These are phyloP conservation scores for Lasiodiplodia gonubiensis DNA, from an alignment of 2,329 filamentous ascomycete species.

Conservation along the genomic window DNA sequence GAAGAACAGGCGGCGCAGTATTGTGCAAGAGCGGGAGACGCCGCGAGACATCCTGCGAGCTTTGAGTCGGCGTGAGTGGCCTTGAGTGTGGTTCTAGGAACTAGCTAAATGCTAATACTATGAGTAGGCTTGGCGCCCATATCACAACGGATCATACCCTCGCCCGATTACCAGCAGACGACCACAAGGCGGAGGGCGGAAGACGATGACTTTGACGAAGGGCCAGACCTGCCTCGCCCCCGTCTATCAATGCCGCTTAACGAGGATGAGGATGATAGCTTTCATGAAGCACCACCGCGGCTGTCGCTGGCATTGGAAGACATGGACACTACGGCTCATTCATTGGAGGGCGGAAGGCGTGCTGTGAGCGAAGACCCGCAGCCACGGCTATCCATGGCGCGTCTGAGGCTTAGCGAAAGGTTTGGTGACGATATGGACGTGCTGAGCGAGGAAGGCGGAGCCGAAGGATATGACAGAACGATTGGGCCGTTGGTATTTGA, in stretches of 20 bases:
- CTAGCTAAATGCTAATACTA: constrained; percentile 39
- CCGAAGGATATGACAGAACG: constrained; percentile 47
- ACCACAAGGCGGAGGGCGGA: constrained; percentile 39
- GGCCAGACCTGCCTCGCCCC: constrained; percentile 50
- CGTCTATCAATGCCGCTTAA: constrained; percentile 51
- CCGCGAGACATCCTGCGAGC: constrained; percentile 61
- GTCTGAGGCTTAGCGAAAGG: constrained; percentile 55
- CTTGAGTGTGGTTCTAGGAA: background rate
- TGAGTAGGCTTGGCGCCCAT: constrained; percentile 52
- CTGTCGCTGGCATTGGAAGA: constrained; percentile 45
- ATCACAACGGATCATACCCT: constrained; percentile 54
- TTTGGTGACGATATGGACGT: constrained; percentile 57
- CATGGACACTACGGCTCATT: constrained; percentile 53
- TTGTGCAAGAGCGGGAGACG: constrained; percentile 58
- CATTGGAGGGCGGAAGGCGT: constrained; percentile 53
- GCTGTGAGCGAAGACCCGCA: constrained; percentile 47
- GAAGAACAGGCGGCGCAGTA: constrained; percentile 53
- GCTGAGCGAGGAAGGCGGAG: constrained; percentile 37
- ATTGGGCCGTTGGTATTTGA: constrained; percentile 45
- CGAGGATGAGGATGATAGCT: constrained; percentile 51
- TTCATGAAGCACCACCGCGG: constrained; percentile 47
- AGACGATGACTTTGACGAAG: constrained; percentile 55
- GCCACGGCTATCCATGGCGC: constrained; percentile 52
- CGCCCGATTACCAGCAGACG: constrained; percentile 50
- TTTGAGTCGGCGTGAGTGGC: constrained; percentile 56